Conservation (phyloP, 164 flowering plant genomes). For the Liriodendron chinense region DNA sequence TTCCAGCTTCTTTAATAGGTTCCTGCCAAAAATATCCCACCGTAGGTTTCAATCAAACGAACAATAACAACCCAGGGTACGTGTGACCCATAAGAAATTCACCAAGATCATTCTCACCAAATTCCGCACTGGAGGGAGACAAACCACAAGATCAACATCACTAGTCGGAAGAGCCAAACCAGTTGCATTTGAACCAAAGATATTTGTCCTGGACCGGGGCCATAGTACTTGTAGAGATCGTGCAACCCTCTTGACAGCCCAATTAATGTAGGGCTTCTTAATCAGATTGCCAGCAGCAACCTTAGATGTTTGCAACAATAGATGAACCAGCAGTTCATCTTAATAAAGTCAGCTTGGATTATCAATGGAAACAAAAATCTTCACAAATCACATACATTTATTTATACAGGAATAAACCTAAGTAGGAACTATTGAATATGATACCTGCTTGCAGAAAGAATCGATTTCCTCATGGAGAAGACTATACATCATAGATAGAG, state of each 20-base stretch:
- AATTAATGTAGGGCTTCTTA: conserved; percentile 80
- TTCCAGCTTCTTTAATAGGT: conserved; percentile 99
- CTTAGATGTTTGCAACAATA: conserved; percentile 31
- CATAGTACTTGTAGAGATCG: conserved; percentile 93
- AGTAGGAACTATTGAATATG: not conserved
- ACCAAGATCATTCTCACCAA: conserved; percentile 49
- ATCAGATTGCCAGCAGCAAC: conserved; percentile 78
- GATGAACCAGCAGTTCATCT: conserved; percentile 14
- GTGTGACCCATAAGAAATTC: conserved; percentile 4
- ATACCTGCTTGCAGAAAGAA: conserved; percentile 81
- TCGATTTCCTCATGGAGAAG: conserved; percentile 88
- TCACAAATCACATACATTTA: not conserved
- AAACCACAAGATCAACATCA: conserved; percentile 97
- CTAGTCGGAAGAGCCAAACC: conserved; percentile 93
- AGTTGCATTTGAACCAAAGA: conserved; percentile 94
- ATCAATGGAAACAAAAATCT: not conserved
- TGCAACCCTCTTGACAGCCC: conserved; percentile 96
- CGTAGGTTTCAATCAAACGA: conserved; percentile 1
- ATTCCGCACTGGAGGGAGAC: conserved; percentile 97
- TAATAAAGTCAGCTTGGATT: conserved; percentile 1
- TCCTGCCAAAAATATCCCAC: conserved; percentile 43
- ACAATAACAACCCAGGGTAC: not conserved
- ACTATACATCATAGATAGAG: conserved; percentile 62
- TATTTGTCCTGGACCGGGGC: conserved; percentile 89
- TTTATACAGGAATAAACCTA: not conserved